Percentiles rank a stretch among this genome's conserved stretches.
Conservation (phyloP, 2,329 filamentous ascomycete genomes). For the Zelopaecilomyces penicillatus region DNA sequence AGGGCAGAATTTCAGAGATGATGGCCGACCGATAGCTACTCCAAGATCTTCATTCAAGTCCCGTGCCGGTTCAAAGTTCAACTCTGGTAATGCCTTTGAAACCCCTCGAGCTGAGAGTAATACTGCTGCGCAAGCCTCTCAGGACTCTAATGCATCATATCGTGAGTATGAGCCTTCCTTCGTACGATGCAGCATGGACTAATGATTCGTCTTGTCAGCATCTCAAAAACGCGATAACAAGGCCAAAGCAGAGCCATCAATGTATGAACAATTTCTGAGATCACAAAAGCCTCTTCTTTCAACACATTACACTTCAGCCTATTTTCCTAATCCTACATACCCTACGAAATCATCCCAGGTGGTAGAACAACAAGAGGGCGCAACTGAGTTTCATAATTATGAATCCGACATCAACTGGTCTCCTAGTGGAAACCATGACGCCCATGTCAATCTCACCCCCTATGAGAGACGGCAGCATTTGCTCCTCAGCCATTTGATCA, state of each 20-base stretch:
- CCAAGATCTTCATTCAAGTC: constrained; percentile 4
- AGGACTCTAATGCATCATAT: background rate
- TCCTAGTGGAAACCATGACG: constrained; percentile 25
- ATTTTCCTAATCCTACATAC: too few relatives aligned
- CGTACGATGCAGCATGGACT: too few relatives aligned
- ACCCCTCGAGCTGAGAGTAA: too few relatives aligned
- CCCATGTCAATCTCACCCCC: constrained; percentile 20
- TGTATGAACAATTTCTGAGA: too few relatives aligned
- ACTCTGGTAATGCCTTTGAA: background rate
- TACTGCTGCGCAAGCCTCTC: background rate
- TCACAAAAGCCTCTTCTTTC: too few relatives aligned
- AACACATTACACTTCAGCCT: too few relatives aligned
- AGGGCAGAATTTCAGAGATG: background rate
- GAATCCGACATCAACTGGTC: constrained; percentile 4
- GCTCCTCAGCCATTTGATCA: constrained; percentile 30
- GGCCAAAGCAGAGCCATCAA: too few relatives aligned
- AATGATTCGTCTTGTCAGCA: too few relatives aligned
- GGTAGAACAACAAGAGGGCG: too few relatives aligned
- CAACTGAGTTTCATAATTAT: too few relatives aligned
- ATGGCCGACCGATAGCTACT: background rate
- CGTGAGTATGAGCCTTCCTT: background rate
- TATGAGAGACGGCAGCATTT: constrained; percentile 33
- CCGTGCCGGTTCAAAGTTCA: constrained; percentile 5
- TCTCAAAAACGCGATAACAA: too few relatives aligned
- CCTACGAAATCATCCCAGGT: too few relatives aligned